A percentile compares a stretch with the other conserved stretches of the same genome.
These are phyloP conservation scores for Dactylonectria estremocensis DNA, from an alignment of 2,329 filamentous ascomycete genomes.

Conservation along the genomic window DNA sequence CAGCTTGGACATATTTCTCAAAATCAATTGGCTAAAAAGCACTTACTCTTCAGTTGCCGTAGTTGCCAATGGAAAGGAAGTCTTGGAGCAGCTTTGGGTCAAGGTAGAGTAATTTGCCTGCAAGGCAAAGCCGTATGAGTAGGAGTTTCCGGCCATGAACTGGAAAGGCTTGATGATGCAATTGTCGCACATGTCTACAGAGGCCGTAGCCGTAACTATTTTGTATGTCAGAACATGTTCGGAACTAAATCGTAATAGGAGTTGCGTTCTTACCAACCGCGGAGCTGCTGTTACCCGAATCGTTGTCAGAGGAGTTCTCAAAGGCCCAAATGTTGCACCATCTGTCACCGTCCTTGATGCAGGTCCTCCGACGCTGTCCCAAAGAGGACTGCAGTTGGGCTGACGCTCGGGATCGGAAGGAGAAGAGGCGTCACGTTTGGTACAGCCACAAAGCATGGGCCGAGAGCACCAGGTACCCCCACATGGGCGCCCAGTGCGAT, in stretches of 20 bases:
- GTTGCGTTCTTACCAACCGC: neutral
- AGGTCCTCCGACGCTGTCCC: constrained; percentile 14
- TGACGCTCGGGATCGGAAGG: constrained; percentile 7
- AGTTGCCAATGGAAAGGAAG: constrained; percentile 17
- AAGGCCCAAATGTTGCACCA: constrained; percentile 17
- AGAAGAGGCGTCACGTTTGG: constrained; percentile 8
- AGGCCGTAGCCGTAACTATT: neutral
- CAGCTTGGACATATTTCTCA: neutral
- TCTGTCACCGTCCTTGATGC: constrained; percentile 11
- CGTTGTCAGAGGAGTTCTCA: constrained; percentile 11
- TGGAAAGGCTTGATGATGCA: constrained; percentile 20
- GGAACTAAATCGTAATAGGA: neutral
- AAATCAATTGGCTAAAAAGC: neutral
- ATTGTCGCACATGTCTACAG: constrained; percentile 9
- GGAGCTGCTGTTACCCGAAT: constrained; percentile 1
- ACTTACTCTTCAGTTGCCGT: constrained; percentile 12
- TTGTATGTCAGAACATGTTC: neutral
- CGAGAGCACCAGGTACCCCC: constrained; percentile 4
- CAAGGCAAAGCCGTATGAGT: constrained; percentile 15
- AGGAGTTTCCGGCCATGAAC: constrained; percentile 8
- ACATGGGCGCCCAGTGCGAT: constrained; percentile 10
- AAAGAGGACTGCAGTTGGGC: constrained; percentile 5
- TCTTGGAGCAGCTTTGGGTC: constrained; percentile 14
- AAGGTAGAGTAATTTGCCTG: constrained; percentile 3
- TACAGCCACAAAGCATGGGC: constrained; percentile 11